Base-by-base conservation (phyloP, 2,329 filamentous ascomycete genomes). In the Chaetomiaceae sp. region DNA sequence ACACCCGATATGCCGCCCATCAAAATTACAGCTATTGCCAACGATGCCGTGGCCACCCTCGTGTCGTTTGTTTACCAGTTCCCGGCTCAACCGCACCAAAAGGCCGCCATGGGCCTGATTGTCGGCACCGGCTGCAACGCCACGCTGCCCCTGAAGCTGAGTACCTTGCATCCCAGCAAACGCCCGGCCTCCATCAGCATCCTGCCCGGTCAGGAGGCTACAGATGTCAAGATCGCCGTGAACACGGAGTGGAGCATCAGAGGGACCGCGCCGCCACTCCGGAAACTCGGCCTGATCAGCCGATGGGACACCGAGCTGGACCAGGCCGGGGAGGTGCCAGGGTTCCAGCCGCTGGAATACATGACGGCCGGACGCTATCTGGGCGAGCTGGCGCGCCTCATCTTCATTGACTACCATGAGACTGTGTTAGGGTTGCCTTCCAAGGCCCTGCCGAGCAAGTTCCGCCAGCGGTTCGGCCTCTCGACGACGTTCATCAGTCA, bases 221-320 rank as follows among this genome's bases (percentile, higher is more conserved):
- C 75, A 12, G 76, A 86, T 6, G 72, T 80, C n/a, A 84, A 82
- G 60, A 84, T 91, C 14, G 81, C 89, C 4, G 83, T 92, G 58
- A 92, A 92, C 65, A 92, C 89, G 0, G 89, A 94, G 69, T 91
- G 87, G 85, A 88, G 85, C 47, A 90, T 94, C 62, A 85, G 84
- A 23, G 88, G 88, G 6, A 83, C 88, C 2, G 83, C 83, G n/a
- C 74, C 77, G 6, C 86, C 88, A 0, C 72, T 92, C 50, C 74
- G 77, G 22, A 76, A 84, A 22, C 71, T 84, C 19, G 73, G 75
- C 1, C 76, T 91, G 44, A 80, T 89, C 47, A 91, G 81, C 9
- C 72, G 71, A 33, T 92, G 88, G 88, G 89, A 94, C 63, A 70
- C 74, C 9, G 71, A 77, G 54, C 75, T 94, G 6, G 87, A 91